Percentiles rank a stretch among this genome's conserved stretches.
phyloP scores from a whole-genome alignment of 306 rosid species.

The Adenanthera pavonina region DNA sequence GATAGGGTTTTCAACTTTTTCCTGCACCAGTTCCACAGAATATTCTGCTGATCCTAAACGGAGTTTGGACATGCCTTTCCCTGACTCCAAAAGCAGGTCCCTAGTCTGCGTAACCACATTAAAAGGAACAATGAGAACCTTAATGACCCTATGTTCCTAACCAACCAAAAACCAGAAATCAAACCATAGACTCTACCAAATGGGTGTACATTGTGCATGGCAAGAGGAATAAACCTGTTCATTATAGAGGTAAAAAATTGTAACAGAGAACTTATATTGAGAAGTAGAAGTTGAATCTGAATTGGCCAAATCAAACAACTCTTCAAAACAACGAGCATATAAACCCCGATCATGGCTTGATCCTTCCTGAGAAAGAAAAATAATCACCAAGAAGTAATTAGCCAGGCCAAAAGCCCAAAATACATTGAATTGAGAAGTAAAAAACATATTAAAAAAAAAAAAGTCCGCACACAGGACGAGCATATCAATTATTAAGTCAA shows the following conservation, averaged over 20 bases:
- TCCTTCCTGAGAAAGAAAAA: conserved; percentile 77
- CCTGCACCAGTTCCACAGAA: conserved; percentile 74
- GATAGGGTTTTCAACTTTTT: conserved; percentile 83
- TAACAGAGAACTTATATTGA: conserved; percentile 74
- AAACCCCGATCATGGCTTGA: conserved; percentile 92
- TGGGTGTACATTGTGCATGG: conserved; percentile 25
- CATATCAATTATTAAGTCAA: conserved; percentile 28
- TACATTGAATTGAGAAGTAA: conserved; percentile 24
- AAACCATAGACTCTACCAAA: conserved; percentile 33
- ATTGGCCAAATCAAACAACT: conserved; percentile 88
- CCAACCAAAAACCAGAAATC: conserved; percentile 36
- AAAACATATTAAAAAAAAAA: conserved; percentile 12
- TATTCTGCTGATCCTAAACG: conserved; percentile 67
- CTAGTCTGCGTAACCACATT: conserved; percentile 61
- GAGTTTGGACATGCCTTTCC: conserved; percentile 63
- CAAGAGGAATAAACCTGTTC: conserved; percentile 76
- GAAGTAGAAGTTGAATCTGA: conserved; percentile 85
- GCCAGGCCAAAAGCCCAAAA: conserved; percentile 40
- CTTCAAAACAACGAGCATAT: conserved; percentile 93
- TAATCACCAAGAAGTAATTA: conserved; percentile 33
- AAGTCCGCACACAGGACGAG: conserved; percentile 4
- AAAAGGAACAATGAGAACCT: conserved; percentile 44
- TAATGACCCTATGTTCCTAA: conserved; percentile 19
- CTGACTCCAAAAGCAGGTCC: conserved; percentile 77
- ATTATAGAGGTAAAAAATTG: conserved; percentile 83